Base-by-base conservation (phyloP, 129 eudicot species). In the Smallanthus sonchifolius region DNA sequence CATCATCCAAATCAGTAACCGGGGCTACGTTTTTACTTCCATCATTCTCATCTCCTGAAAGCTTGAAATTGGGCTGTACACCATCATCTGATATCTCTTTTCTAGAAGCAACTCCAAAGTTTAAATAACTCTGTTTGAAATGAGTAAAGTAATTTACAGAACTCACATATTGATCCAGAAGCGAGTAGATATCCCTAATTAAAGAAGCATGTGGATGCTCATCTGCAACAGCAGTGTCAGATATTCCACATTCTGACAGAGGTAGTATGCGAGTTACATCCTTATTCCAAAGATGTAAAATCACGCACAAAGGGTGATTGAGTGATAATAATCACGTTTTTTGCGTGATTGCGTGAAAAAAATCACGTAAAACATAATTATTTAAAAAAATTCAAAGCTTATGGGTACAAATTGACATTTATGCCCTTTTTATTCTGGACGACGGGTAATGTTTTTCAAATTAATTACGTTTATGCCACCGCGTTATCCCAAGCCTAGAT, bases 91-190 rank as follows among this genome's bases (percentile, higher is more conserved):
- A 80, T 15, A 74, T 80, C 51, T 82, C 87, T 75, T 87, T 92
- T 49, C 66, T 80, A 55, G 96, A 84, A 79, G 97, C 96, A 80
- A 95, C 89, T 76, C 99, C 99, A 84, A 79, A 69, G 78, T 95
- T 95, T 68, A 95, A 91, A 62, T 85, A 95, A 75, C 96, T 97
- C 99, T 95, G 97, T 81, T 5, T 36, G 32, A 40, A 74, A 72
- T 4, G 7, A 20, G 45, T 47, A 20, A 45, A 56, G 61, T 11
- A 28, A 54, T 72, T 34, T 32, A 10, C 60, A 69, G 14, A 65
- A 91, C 99, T 91, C 84, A 95, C 99, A 80, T 81, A 82, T 67
- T 87, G 90, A 84, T 95, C 95, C 43, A 95, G 96, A 85, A 95
- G 91, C 37, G 76, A 65, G 79, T 91, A 95, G 63, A 87, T 72